A percentile compares a stretch with the other conserved stretches of the same genome.
Evolutionary conservation across 75 land plant species (phyloP).

Genomic region (Pseudotsuga menziesii): DNA sequence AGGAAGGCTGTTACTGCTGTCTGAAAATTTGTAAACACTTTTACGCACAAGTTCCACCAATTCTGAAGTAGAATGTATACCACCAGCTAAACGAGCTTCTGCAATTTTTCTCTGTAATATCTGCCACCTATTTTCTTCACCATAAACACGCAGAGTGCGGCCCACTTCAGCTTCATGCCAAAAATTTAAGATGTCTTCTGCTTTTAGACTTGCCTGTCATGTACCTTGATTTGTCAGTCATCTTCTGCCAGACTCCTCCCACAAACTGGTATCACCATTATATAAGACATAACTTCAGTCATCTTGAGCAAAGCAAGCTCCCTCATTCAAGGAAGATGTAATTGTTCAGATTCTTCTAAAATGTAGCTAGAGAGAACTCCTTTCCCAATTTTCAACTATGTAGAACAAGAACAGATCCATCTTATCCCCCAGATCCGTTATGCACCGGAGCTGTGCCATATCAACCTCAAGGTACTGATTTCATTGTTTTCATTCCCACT

Average conservation of each 20-base stretch:
- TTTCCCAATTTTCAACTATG: too few relatives aligned
- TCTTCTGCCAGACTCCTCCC: neutral
- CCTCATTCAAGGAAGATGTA: too few relatives aligned
- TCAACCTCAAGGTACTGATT: too few relatives aligned
- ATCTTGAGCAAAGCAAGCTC: too few relatives aligned
- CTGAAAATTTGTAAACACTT: conserved; percentile 20
- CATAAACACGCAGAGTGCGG: conserved; percentile 79
- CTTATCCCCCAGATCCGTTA: too few relatives aligned
- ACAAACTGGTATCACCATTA: neutral
- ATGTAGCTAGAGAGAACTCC: too few relatives aligned
- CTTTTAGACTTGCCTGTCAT: conserved; percentile 73
- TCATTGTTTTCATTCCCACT: too few relatives aligned
- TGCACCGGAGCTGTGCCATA: too few relatives aligned
- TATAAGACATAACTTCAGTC: too few relatives aligned
- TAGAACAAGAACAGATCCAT: too few relatives aligned
- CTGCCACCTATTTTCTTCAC: conserved; percentile 90
- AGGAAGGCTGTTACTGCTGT: too few relatives aligned
- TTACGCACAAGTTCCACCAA: conserved; percentile 60
- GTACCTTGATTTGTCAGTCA: conserved; percentile 8
- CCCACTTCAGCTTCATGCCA: conserved; percentile 96
- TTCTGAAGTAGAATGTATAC: conserved; percentile 74
- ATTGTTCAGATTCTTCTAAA: too few relatives aligned
- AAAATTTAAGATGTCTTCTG: conserved; percentile 75
- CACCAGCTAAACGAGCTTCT: conserved; percentile 60
- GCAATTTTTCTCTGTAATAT: conserved; percentile 64